Conservation (phyloP, 148 eudicot genomes). For the Nyssa sinensis region DNA sequence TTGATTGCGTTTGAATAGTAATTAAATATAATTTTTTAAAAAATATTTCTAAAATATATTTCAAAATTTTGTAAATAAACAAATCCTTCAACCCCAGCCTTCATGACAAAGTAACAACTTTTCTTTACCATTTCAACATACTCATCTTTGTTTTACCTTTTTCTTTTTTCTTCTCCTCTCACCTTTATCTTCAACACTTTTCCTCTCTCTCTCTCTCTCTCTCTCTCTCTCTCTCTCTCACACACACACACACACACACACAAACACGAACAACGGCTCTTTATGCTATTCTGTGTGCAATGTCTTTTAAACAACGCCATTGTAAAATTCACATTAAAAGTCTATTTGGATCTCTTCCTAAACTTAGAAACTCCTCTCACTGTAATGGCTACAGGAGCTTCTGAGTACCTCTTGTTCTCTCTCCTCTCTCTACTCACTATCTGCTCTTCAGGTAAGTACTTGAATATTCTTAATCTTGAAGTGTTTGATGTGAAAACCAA, state of each 20-base stretch:
- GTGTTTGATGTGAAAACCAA: not conserved
- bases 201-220: slow-evolving; percentile 11
- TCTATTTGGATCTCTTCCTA: slow-evolving; percentile 21
- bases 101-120: slow-evolving; percentile 40
- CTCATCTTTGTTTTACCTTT: slow-evolving; percentile 35
- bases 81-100: slow-evolving; percentile 30
- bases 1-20: no score
- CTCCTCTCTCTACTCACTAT: slow-evolving; percentile 30
- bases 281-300: no score
- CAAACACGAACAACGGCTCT: no score
- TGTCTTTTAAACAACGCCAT: slow-evolving; percentile 20
- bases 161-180: slow-evolving; percentile 15
- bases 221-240: no score
- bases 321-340: slow-evolving; percentile 20
- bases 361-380: slow-evolving; percentile 24
- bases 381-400: slow-evolving; percentile 44
- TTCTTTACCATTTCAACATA: slow-evolving; percentile 26
- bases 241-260: no score
- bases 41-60: no score
- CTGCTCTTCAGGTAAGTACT: slow-evolving; percentile 51
- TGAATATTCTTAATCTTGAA: not conserved
- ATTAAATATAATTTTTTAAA: no score
- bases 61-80: no score
- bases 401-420: slow-evolving; percentile 31
- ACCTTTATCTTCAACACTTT: slow-evolving; percentile 18